Percentiles rank a stretch among this genome's conserved stretches.
Evolutionary conservation across 345 rosid species (phyloP).

Genomic region (Linum usitatissimum): DNA sequence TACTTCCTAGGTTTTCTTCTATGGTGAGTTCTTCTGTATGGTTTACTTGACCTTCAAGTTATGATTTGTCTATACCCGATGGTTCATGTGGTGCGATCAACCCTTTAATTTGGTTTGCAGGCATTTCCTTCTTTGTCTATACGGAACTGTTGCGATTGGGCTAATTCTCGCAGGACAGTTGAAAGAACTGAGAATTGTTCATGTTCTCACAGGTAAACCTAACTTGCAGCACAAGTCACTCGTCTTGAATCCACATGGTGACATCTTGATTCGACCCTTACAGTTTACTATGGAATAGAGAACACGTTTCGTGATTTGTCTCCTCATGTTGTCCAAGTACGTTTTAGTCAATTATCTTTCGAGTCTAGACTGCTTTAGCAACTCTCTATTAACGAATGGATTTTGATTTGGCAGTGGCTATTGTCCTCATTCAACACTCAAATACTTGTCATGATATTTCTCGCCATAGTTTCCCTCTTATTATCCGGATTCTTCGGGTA

Average conservation of each 20-base stretch:
- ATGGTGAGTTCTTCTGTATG: slow-evolving; percentile 45
- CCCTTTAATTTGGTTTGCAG: slow-evolving; percentile 41
- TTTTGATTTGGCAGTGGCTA: slow-evolving; percentile 59
- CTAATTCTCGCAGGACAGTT: slow-evolving; percentile 66
- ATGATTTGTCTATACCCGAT: too few relatives aligned
- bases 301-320: slow-evolving; percentile 56
- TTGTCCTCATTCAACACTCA: slow-evolving; percentile 71
- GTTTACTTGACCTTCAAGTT: not conserved
- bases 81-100: too few relatives aligned
- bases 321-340: slow-evolving; percentile 65
- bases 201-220: slow-evolving; percentile 47
- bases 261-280: slow-evolving; percentile 15
- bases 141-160: slow-evolving; percentile 58
- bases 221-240: slow-evolving; percentile 5
- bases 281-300: slow-evolving; percentile 78
- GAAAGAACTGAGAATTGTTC: slow-evolving; percentile 44
- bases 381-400: slow-evolving; percentile 5
- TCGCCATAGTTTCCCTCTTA: slow-evolving; percentile 61
- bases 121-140: slow-evolving; percentile 68
- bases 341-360: slow-evolving; percentile 6
- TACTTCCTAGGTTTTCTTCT: slow-evolving; percentile 89
- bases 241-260: slow-evolving; percentile 9
- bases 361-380: not conserved
- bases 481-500: slow-evolving; percentile 82
- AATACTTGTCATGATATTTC: slow-evolving; percentile 79